Percentiles rank a stretch among this genome's conserved stretches.
phyloP scores from a whole-genome alignment of 179 eudicot genomes.

The Beta macrorhiza region DNA sequence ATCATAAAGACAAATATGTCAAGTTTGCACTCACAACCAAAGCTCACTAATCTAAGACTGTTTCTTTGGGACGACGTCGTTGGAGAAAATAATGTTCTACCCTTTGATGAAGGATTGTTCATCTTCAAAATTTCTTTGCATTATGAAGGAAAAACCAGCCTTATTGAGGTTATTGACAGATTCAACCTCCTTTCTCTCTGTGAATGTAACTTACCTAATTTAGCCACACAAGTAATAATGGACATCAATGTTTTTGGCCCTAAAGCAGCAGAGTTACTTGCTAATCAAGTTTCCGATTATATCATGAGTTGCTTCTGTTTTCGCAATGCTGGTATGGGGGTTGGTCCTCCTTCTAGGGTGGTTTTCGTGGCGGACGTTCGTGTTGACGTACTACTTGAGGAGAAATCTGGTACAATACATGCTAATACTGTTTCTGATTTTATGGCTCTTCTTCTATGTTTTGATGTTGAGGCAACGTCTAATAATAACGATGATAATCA shows the following conservation, averaged over 20 bases:
- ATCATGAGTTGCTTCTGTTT: background rate
- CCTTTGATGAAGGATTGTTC: background rate
- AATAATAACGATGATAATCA: too few relatives aligned
- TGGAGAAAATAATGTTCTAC: background rate
- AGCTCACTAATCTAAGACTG: slow-evolving; percentile 1
- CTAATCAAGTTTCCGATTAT: background rate
- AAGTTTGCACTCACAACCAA: background rate
- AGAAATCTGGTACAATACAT: background rate
- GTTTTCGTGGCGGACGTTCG: slow-evolving; percentile 12
- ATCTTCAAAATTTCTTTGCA: background rate
- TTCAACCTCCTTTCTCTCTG: background rate
- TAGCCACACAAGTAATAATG: background rate
- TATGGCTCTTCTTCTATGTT: too few relatives aligned
- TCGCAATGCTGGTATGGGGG: background rate
- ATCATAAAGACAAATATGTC: background rate
- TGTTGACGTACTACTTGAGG: background rate
- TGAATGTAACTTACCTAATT: background rate
- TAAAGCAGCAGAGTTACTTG: background rate
- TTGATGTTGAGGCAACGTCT: too few relatives aligned
- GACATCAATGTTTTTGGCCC: background rate
- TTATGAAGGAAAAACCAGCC: too few relatives aligned
- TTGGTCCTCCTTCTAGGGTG: background rate
- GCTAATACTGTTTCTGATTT: too few relatives aligned
- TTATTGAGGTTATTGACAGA: too few relatives aligned
- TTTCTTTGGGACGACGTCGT: background rate